A percentile compares a stretch with the other conserved stretches of the same genome.
phyloP scores from a whole-genome alignment of 805 yeast species.

The Nematodospora valgi region DNA sequence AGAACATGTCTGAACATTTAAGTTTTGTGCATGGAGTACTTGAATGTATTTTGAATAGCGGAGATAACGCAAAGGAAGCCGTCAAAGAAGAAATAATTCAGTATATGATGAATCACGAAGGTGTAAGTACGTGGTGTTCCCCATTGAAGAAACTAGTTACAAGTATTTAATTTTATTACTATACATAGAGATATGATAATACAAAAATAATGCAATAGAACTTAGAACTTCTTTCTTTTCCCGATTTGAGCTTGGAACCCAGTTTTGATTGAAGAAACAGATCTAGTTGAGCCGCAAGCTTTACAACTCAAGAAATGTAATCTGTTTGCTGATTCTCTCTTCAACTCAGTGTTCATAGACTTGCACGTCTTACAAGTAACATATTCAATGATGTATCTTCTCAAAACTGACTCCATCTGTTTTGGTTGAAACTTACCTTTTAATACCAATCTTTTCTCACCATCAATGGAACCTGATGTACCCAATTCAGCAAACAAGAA shows the following conservation, averaged over 20 bases:
- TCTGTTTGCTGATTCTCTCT: constrained; percentile 94
- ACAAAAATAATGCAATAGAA: neutral
- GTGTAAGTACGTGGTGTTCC: constrained; percentile 63
- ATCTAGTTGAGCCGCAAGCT: constrained; percentile 96
- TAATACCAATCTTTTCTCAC: constrained; percentile 93
- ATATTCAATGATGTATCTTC: constrained; percentile 95
- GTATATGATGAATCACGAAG: constrained; percentile 56
- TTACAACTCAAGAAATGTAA: constrained; percentile 96
- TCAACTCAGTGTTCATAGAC: constrained; percentile 92
- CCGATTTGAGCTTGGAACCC: constrained; percentile 99
- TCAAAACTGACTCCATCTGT: constrained; percentile 92
- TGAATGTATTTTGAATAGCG: neutral
- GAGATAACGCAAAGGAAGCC: constrained; percentile 14
- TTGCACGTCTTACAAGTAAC: constrained; percentile 99
- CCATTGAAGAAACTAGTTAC: constrained; percentile 55
- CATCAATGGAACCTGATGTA: constrained; percentile 98
- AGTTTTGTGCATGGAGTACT: constrained; percentile 14
- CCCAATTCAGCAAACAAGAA: constrained; percentile 98
- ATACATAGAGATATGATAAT: neutral
- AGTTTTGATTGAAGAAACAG: constrained; percentile 95
- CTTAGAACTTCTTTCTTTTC: constrained; percentile 60
- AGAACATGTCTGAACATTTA: constrained; percentile 7
- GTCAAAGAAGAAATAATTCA: constrained; percentile 35
- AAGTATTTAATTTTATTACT: constrained; percentile 1
- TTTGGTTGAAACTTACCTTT: constrained; percentile 98